These are phyloP conservation scores for Onygenales sp. DNA, from an alignment of 2,329 filamentous ascomycete species.

Conservation along the genomic window DNA sequence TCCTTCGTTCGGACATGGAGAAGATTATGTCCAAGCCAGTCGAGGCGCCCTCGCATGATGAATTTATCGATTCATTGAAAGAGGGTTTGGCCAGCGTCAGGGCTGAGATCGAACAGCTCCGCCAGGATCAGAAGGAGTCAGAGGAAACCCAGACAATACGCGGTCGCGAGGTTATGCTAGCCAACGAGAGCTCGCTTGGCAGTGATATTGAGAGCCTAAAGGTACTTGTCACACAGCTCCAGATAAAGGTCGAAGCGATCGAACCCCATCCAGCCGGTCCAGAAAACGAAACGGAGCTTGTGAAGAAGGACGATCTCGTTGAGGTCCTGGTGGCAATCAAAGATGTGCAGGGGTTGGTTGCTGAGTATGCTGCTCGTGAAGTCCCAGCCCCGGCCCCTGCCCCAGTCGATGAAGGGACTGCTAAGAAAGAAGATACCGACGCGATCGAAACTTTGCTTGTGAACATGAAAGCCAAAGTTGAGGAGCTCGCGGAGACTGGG, in stretches of 20 bases:
- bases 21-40: slow-evolving; percentile 68
- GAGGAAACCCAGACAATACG: slow-evolving; percentile 44
- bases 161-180: slow-evolving; percentile 49
- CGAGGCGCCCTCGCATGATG: slow-evolving; percentile 76
- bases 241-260: slow-evolving; percentile 73
- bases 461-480: slow-evolving; percentile 80
- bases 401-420: slow-evolving; percentile 41
- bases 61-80: slow-evolving; percentile 80
- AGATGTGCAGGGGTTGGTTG: slow-evolving; percentile 51
- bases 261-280: slow-evolving; percentile 42
- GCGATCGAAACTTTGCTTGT: slow-evolving; percentile 84
- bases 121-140: slow-evolving; percentile 42
- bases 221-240: slow-evolving; percentile 68
- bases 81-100: slow-evolving; percentile 68
- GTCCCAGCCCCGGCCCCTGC: not conserved
- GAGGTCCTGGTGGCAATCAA: slow-evolving; percentile 35
- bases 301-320: slow-evolving; percentile 40
- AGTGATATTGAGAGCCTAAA: slow-evolving; percentile 82
- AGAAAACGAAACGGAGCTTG: slow-evolving; percentile 29
- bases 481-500: slow-evolving; percentile 61
- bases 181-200: slow-evolving; percentile 43
- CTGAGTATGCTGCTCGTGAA: slow-evolving; percentile 29
- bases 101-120: slow-evolving; percentile 67
- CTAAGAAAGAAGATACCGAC: slow-evolving; percentile 74
- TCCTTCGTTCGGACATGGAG: slow-evolving; percentile 63